phyloP scores from a whole-genome alignment of 768 basidiomycete genomes.

The Lactarius hengduanensis region DNA sequence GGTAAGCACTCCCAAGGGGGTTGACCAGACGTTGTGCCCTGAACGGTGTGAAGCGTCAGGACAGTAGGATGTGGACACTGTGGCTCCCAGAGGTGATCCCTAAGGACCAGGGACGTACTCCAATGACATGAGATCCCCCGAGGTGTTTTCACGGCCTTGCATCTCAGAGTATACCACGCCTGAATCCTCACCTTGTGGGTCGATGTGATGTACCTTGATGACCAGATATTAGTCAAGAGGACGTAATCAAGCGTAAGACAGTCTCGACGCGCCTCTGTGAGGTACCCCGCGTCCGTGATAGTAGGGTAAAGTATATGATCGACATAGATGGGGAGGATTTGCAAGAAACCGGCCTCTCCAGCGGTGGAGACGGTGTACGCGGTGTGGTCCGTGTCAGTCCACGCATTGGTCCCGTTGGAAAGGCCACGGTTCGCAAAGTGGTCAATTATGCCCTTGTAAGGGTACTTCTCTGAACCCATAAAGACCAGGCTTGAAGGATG shows the following conservation, averaged over 20 bases:
- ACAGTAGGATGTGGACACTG: slow-evolving; percentile 10
- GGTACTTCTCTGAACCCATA: slow-evolving; percentile 93
- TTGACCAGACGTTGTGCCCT: slow-evolving; percentile 83
- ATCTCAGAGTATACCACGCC: slow-evolving; percentile 98
- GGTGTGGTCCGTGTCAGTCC: slow-evolving; percentile 95
- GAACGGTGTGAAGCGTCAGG: slow-evolving; percentile 16
- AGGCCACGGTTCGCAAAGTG: slow-evolving; percentile 93
- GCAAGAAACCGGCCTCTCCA: slow-evolving; percentile 87
- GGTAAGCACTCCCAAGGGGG: slow-evolving; percentile 79
- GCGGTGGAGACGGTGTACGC: slow-evolving; percentile 96
- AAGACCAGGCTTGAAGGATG: slow-evolving; percentile 67
- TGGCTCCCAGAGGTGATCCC: background rate
- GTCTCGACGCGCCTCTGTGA: slow-evolving; percentile 47
- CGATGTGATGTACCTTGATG: slow-evolving; percentile 86
- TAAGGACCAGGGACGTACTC: slow-evolving; percentile 46
- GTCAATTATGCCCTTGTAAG: slow-evolving; percentile 95
- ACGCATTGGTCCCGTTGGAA: slow-evolving; percentile 90
- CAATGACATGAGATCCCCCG: slow-evolving; percentile 86
- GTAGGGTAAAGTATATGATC: slow-evolving; percentile 98
- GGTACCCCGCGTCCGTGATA: slow-evolving; percentile 80
- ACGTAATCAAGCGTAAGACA: background rate
- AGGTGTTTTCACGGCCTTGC: slow-evolving; percentile 94
- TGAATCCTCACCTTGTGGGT: slow-evolving; percentile 84
- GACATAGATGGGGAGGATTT: slow-evolving; percentile 83
- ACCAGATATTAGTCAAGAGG: slow-evolving; percentile 10